These are phyloP conservation scores for Cryptomeria japonica DNA, from an alignment of 75 land plant species.

Conservation along the genomic window DNA sequence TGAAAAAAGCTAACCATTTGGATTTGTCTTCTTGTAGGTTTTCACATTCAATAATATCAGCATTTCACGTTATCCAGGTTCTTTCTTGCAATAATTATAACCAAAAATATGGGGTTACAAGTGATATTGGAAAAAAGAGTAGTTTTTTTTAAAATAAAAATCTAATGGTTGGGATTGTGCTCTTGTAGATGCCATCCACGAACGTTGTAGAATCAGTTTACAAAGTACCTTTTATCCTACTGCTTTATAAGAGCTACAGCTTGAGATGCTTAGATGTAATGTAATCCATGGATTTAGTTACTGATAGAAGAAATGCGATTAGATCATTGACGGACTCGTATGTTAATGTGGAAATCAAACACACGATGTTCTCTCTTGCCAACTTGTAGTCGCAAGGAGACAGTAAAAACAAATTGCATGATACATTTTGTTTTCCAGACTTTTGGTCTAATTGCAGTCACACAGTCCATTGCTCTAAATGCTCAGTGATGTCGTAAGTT, in stretches of 20 bases:
- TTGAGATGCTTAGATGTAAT: background rate
- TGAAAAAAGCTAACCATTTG: no score
- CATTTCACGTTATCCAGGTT: background rate
- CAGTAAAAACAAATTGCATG: background rate
- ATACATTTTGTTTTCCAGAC: background rate
- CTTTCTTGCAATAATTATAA: background rate
- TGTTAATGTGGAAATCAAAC: background rate
- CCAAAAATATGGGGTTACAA: background rate
- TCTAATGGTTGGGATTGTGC: background rate
- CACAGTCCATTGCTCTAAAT: background rate
- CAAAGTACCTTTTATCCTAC: background rate
- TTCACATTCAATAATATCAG: background rate
- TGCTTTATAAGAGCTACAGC: background rate
- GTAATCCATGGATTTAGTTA: background rate
- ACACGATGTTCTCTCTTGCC: background rate
- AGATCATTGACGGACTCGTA: background rate
- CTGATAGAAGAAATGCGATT: background rate
- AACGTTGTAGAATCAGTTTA: background rate
- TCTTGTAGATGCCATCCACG: background rate
- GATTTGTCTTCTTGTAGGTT: no score
- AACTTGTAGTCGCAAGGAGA: background rate
- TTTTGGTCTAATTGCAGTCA: background rate
- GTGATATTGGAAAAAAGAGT: background rate
- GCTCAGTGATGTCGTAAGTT: background rate
- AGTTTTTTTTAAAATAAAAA: background rate